Base-by-base conservation (phyloP, 805 yeast species). In the Grigorovia transvaalensis region DNA sequence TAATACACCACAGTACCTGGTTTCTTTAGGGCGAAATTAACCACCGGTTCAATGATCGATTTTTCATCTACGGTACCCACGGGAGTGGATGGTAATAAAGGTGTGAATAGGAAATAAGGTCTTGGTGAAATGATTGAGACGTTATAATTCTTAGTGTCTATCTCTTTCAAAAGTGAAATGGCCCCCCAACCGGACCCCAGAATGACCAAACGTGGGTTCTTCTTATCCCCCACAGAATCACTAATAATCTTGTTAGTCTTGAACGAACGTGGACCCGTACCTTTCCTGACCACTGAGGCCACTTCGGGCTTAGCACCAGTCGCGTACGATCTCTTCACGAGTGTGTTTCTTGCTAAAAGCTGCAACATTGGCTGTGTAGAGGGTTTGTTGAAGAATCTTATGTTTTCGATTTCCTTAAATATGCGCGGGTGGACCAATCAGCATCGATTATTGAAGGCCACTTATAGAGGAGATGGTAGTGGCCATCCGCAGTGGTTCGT, bases 101-200 rank as follows among this genome's bases (percentile, higher is more conserved):
- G 97, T 47, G 97, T 90, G 77, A 90, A 90, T 59, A 90, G 74
- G 73, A 90, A 88, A 75, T 88, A 90, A 74, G 87, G 88, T 74
- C 97, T 81, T 57, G 97, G 96, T 27, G 96, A 87, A 44, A 90
- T 84, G 51, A 90, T 80, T 42, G 90, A 83, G 48, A 90, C 96
- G 64, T 90, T 88, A 75, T 88, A 90, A 70, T 84, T 81, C 53
- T 88, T 77, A 49, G 96, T 82, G 68, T 90, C 96, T 64, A 90
- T 78, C 66, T 83, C 80, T 73, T 85, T 86, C 68, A 90, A 77
- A 60, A 88, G 76, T 7, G 96, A 82, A 52, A 89, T 86, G 12
- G 95, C 83, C 59, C 96, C 97, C 97, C 97, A 90, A 51, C 97
- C 97, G 15, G 95, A 82, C 53, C 93, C 93, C 63, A 79, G 80